These are phyloP conservation scores for Emmonsiellopsis sp. DNA, from an alignment of 2,329 filamentous ascomycete genomes.

Conservation along the genomic window DNA sequence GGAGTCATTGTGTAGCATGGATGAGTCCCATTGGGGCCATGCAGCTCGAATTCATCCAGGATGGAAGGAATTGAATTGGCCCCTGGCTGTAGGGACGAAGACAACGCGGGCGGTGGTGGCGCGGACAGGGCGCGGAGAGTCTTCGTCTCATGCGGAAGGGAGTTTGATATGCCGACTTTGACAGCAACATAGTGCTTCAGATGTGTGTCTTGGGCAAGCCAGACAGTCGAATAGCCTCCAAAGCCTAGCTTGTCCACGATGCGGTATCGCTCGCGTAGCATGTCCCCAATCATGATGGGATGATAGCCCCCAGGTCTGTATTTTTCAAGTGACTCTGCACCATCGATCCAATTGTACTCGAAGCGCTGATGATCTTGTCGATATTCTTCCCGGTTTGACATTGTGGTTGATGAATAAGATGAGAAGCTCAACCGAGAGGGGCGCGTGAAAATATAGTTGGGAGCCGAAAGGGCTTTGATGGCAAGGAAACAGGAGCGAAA, in stretches of 20 bases:
- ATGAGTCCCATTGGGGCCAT: slow-evolving; percentile 10
- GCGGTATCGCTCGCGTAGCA: slow-evolving; percentile 25
- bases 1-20: slow-evolving; percentile 10
- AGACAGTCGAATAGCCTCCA: slow-evolving; percentile 35
- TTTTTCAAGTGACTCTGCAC: slow-evolving; percentile 21
- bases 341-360: slow-evolving; percentile 23
- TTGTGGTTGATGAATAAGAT: slow-evolving; percentile 1
- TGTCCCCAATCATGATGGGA: slow-evolving; percentile 25
- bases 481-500: neutral
- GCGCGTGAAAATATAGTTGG: slow-evolving; percentile 1
- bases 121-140: slow-evolving; percentile 15
- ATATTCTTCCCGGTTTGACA: neutral
- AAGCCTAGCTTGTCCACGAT: slow-evolving; percentile 36
- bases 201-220: slow-evolving; percentile 28
- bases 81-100: neutral
- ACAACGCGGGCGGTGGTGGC: neutral
- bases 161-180: slow-evolving; percentile 18
- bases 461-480: neutral
- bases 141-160: slow-evolving; percentile 11
- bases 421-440: neutral
- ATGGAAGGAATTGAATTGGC: slow-evolving; percentile 1
- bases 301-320: slow-evolving; percentile 27
- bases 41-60: slow-evolving; percentile 10
- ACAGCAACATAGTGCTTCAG: slow-evolving; percentile 19
- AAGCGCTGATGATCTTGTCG: neutral